A percentile compares a stretch with the other conserved stretches of the same genome.
These are phyloP conservation scores for Gastrolobium bilobum DNA, from an alignment of 306 rosid genomes.

Conservation along the genomic window DNA sequence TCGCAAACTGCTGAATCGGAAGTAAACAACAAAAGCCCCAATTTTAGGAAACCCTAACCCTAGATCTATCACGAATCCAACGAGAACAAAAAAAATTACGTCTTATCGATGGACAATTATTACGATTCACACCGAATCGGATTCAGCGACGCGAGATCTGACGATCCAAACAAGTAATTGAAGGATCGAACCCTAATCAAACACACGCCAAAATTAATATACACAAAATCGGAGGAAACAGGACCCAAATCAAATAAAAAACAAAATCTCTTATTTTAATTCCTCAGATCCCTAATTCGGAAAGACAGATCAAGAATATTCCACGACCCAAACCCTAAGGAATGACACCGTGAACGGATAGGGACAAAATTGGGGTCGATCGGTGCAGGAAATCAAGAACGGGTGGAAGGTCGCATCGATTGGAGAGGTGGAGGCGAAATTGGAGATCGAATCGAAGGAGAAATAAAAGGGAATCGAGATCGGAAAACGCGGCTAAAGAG, in stretches of 20 bases:
- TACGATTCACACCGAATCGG: constrained; percentile 1
- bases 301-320: constrained; percentile 54
- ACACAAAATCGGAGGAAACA: constrained; percentile 40
- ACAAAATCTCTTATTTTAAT: neutral
- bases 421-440: neutral
- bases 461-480: constrained; percentile 52
- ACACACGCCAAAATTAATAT: constrained; percentile 24
- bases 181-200: constrained; percentile 40
- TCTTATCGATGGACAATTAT: constrained; percentile 27
- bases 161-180: constrained; percentile 23
- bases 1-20: constrained; percentile 47
- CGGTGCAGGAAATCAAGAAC: constrained; percentile 40
- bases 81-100: constrained; percentile 30
- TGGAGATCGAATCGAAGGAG: constrained; percentile 50
- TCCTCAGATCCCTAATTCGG: constrained; percentile 51
- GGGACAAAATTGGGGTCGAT: constrained; percentile 51
- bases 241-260: constrained; percentile 37
- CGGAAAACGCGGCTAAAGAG: constrained; percentile 68
- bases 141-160: constrained; percentile 32
- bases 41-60: constrained; percentile 75
- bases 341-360: constrained; percentile 30
- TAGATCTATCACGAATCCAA: constrained; percentile 47
- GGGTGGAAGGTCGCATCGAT: neutral
- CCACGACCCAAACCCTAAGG: constrained; percentile 63
- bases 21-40: constrained; percentile 57